Evolutionary conservation across 495 filamentous ascomycete genomes (phyloP).

Genomic region (Neurospora sp.): DNA sequence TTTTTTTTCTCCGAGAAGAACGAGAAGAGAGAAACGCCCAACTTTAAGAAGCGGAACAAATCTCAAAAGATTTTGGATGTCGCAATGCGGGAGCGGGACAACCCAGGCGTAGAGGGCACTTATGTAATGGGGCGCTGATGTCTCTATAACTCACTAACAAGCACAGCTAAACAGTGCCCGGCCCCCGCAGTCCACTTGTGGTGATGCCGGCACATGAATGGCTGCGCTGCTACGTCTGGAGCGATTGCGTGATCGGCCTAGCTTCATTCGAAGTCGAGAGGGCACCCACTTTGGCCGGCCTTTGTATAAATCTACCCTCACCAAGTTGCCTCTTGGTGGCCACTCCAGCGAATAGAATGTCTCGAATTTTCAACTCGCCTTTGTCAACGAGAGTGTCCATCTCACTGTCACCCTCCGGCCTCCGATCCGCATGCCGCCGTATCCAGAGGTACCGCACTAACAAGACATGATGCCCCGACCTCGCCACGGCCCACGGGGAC

Average conservation of each 20-base stretch:
- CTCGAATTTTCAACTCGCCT: slow-evolving; percentile 17
- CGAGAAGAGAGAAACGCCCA: neutral
- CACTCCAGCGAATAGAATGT: slow-evolving; percentile 18
- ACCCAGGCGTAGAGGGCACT: neutral
- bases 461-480: neutral
- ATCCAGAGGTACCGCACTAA: neutral
- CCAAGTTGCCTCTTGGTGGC: slow-evolving; percentile 15
- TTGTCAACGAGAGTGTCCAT: neutral
- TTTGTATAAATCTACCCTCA: slow-evolving; percentile 2
- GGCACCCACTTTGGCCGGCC: neutral
- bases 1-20: slow-evolving; percentile 4
- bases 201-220: neutral
- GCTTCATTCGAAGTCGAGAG: slow-evolving; percentile 6
- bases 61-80: neutral
- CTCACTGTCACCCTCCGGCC: neutral
- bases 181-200: slow-evolving; percentile 16
- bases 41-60: slow-evolving; percentile 9
- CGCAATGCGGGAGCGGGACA: neutral
- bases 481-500: neutral
- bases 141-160: neutral
- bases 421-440: too few relatives aligned
- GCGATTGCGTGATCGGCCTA: slow-evolving; percentile 29
- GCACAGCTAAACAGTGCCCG: neutral
- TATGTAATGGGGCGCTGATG: neutral
- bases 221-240: neutral